phyloP scores from a whole-genome alignment of 2,329 filamentous ascomycete genomes.

The Cercospora sp. region DNA sequence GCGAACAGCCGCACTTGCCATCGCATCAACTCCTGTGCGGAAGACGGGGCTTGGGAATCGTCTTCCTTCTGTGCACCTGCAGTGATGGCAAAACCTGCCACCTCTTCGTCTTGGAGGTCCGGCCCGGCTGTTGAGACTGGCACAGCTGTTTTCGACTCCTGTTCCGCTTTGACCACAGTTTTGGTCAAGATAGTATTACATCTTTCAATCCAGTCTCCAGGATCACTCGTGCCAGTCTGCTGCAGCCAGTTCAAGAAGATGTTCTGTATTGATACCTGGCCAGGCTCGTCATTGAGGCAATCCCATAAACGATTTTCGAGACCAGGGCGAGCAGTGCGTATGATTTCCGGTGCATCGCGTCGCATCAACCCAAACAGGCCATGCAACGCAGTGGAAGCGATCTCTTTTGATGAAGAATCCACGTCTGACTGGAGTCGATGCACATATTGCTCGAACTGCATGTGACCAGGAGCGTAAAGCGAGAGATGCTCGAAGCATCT shows the following conservation, averaged over 20 bases:
- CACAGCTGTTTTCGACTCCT: slow-evolving; percentile 45
- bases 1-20: slow-evolving; percentile 97
- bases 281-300: slow-evolving; percentile 73
- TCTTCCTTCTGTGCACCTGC: slow-evolving; percentile 56
- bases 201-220: slow-evolving; percentile 80
- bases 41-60: slow-evolving; percentile 41
- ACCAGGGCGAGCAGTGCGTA: slow-evolving; percentile 70
- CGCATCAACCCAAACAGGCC: slow-evolving; percentile 96
- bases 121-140: slow-evolving; percentile 57
- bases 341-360: slow-evolving; percentile 78
- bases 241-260: slow-evolving; percentile 92
- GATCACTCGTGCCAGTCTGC: slow-evolving; percentile 80
- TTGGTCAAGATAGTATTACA: slow-evolving; percentile 89
- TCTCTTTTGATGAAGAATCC: slow-evolving; percentile 64
- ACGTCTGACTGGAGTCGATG: slow-evolving; percentile 77
- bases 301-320: slow-evolving; percentile 93
- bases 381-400: slow-evolving; percentile 81
- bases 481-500: slow-evolving; percentile 87
- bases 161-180: slow-evolving; percentile 68
- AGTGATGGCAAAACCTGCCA: slow-evolving; percentile 88
- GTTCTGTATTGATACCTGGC: slow-evolving; percentile 77
- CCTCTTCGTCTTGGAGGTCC: slow-evolving; percentile 95
- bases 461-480: slow-evolving; percentile 83
- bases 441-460: slow-evolving; percentile 83
- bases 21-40: slow-evolving; percentile 78